Percentiles rank a stretch among this genome's conserved stretches.
Evolutionary conservation across 805 yeast species (phyloP).

Genomic region (Myxozyma sirexii): DNA sequence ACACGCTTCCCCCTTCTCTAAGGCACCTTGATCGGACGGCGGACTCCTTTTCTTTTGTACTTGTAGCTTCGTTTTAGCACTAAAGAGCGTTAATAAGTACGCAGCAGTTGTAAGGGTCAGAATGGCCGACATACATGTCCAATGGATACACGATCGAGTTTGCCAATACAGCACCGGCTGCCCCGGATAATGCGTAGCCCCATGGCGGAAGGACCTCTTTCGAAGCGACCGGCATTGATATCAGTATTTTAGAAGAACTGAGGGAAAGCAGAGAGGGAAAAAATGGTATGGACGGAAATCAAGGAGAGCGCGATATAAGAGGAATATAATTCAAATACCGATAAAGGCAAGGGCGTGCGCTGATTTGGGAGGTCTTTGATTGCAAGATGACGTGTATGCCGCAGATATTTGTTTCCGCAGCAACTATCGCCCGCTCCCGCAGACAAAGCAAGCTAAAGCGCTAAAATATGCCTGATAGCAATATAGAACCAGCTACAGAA

Average conservation of each 20-base stretch:
- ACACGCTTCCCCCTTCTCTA: slow-evolving; percentile 11
- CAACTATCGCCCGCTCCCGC: too few relatives aligned
- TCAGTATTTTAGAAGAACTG: not conserved
- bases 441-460: too few relatives aligned
- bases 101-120: too few relatives aligned
- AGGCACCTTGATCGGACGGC: slow-evolving; percentile 7
- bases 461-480: too few relatives aligned
- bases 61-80: slow-evolving; percentile 29
- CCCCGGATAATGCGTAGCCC: slow-evolving; percentile 81
- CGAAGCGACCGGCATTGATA: slow-evolving; percentile 21
- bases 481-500: too few relatives aligned
- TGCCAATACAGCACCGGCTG: slow-evolving; percentile 78
- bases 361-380: too few relatives aligned
- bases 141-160: slow-evolving; percentile 79
- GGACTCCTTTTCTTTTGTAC: slow-evolving; percentile 23
- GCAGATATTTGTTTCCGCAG: too few relatives aligned
- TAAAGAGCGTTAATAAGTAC: too few relatives aligned
- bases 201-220: slow-evolving; percentile 51
- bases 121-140: slow-evolving; percentile 51
- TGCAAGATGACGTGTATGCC: too few relatives aligned
- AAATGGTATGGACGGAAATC: too few relatives aligned
- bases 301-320: not conserved
- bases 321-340: not conserved
- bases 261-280: not conserved
- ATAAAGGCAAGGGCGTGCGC: not conserved